Conservation (phyloP, 441 rosid species). For the Mallotus repandus region DNA sequence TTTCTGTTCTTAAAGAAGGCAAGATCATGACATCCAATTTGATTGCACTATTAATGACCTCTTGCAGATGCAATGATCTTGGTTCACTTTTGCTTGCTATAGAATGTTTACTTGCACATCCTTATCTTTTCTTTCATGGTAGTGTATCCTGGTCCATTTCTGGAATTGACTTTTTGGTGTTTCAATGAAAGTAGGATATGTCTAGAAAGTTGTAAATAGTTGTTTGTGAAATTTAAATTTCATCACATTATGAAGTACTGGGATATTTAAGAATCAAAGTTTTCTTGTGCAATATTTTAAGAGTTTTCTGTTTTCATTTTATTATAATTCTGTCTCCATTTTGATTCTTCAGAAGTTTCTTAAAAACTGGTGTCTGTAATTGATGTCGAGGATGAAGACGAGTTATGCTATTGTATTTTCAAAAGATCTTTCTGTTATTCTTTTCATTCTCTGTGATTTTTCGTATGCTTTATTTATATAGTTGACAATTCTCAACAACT, state of each 20-base stretch:
- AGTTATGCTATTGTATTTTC: background rate
- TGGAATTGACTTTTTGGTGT: too few species aligned
- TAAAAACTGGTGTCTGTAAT: background rate
- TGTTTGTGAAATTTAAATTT: background rate
- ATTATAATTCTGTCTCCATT: background rate
- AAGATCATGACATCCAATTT: conserved; percentile 22
- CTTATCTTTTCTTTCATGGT: background rate
- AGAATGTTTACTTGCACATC: too few species aligned
- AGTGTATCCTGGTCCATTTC: too few species aligned
- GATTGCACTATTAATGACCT: background rate
- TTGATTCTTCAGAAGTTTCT: background rate
- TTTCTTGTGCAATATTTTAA: background rate
- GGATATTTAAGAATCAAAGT: background rate
- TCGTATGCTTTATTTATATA: background rate
- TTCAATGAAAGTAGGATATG: background rate
- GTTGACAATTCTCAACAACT: too few species aligned
- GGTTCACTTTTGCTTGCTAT: background rate
- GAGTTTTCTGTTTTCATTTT: too few species aligned
- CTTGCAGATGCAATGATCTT: background rate
- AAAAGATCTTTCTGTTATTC: background rate
- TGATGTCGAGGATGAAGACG: background rate
- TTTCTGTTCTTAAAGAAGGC: conserved; percentile 62
- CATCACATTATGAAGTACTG: background rate
- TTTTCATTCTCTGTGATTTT: background rate
- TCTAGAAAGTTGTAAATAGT: background rate